Evolutionary conservation across 2,329 filamentous ascomycete genomes (phyloP), one percentile per base, ranked within the genome.

Genomic region (Coleophoma cylindrospora): DNA sequence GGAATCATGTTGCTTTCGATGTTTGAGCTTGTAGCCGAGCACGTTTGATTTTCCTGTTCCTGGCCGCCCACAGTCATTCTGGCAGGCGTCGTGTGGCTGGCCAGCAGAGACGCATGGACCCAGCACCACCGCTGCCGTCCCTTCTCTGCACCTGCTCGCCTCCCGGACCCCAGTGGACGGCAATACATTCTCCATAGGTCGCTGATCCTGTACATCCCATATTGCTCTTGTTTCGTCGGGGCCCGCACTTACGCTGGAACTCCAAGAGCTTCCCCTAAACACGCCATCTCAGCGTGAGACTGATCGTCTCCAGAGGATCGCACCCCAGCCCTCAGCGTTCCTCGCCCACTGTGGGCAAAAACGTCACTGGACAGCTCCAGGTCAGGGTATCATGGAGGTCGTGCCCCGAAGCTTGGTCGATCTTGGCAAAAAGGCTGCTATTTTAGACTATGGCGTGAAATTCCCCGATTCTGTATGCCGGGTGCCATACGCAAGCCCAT

Each of bases 21-120:
- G 33, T 50, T 52, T 45, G 22, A 17, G 27, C 21, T 40, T 59
- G 55, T 50, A 57, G 56, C 56, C 54, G 54, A 57, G 41, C 33
- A 32, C 47, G 59, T 60, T 60, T 61, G 55, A 59, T 51, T 36
- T 27, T 27, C 27, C 27, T 27, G 27, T 3, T 27, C 27, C 27
- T 27, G 27, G 27, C 7, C 27, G 27, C 27, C 9, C 9, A 27
- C 27, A 27, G 27, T 10, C 27, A 27, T 27, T 27, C 2, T 27
- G 7, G 27, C 27, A 3, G 27, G 27, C 27, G 27, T 10, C 9
- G 27, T 8, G 27, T 27, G 27, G 27, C 27, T 27, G 27, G 27
- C 27, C 3, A 27, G 27, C 27, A 8, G 27, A 27, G 9, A 27
- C 7, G 27, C 27, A 27, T 3, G 27, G 27, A 10, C 27, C 27